Percentiles rank a stretch among this genome's conserved stretches.
Conservation (phyloP, 768 basidiomycete species). For the Phaeotremella skinneri region DNA sequence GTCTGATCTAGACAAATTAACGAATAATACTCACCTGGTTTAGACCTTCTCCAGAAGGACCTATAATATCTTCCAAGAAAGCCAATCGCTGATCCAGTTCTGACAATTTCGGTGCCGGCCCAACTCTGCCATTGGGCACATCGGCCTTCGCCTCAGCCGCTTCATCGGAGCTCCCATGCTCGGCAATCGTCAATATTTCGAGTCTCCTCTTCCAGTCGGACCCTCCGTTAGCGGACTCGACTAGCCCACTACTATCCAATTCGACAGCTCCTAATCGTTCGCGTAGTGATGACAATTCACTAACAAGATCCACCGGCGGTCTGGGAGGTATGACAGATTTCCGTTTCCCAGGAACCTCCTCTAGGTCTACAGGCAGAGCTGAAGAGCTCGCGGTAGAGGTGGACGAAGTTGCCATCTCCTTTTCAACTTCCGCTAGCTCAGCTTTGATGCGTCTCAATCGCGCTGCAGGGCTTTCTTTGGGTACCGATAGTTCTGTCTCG, state of each 20-base stretch:
- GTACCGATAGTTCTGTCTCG: constrained; percentile 7
- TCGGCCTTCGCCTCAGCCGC: constrained; percentile 25
- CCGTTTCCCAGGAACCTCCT: constrained; percentile 64
- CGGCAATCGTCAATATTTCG: constrained; percentile 1
- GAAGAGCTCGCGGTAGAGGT: background rate
- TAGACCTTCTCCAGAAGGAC: constrained; percentile 70
- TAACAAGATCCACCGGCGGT: constrained; percentile 27
- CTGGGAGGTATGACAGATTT: constrained; percentile 54
- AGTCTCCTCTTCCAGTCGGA: constrained; percentile 9
- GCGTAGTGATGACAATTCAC: constrained; percentile 22
- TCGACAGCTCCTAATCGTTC: constrained; percentile 29
- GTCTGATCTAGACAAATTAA: background rate
- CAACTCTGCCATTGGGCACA: background rate
- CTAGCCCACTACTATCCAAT: constrained; percentile 7
- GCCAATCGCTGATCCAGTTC: constrained; percentile 82
- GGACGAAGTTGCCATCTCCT: constrained; percentile 14
- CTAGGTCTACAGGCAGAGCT: background rate
- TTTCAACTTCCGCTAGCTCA: constrained; percentile 76
- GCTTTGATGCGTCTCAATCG: constrained; percentile 60
- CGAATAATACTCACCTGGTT: constrained; percentile 68
- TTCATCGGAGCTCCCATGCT: constrained; percentile 10
- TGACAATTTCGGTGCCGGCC: constrained; percentile 57
- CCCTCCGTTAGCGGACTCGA: background rate
- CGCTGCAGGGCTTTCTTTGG: constrained; percentile 50
- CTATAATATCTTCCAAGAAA: constrained; percentile 76